Base-by-base conservation (phyloP, 1,139 yeast species). In the Suhomyces guaymorum region DNA sequence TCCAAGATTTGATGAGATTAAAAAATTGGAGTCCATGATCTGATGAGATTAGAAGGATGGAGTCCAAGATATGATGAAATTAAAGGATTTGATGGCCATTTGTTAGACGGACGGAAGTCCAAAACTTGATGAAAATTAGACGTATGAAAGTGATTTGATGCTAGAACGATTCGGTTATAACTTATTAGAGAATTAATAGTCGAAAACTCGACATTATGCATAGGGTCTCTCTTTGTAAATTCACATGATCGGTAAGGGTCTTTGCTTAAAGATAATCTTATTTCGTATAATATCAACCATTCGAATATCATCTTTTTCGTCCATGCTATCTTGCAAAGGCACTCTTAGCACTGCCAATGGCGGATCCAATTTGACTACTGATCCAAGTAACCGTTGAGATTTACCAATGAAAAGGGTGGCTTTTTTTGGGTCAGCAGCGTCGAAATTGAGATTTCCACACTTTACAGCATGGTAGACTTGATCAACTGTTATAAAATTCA, bases 181-280 rank as follows among this genome's bases (percentile, higher is more conserved):
- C n/a, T n/a, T n/a, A n/a, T n/a, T n/a, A n/a, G n/a, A n/a, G n/a
- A n/a, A n/a, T n/a, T n/a, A n/a, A n/a, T n/a, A n/a, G n/a, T n/a
- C n/a, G n/a, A n/a, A n/a, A n/a, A n/a, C n/a, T n/a, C n/a, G n/a
- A n/a, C n/a, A n/a, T n/a, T n/a, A n/a, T n/a, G n/a, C n/a, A n/a
- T n/a, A n/a, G n/a, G n/a, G n/a, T n/a, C n/a, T n/a, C n/a, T n/a
- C n/a, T n/a, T n/a, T n/a, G n/a, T n/a, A n/a, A n/a, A 17, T 8
- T 42, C 55, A 82, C 89, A 82, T 82, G 33, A 83, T 80, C 4
- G 92, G 92, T 37, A 83, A 61, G 0, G 92, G 90, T 42, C 92
- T 65, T 24, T 77, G 74, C 37, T 71, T 75, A 51, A 83, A 83
- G 5, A 80, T 66, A 14, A 82, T 55, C 50, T 80, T 81, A 38